A percentile compares a stretch with the other conserved stretches of the same genome.
phyloP scores from a whole-genome alignment of 305 asterid genomes.

The Rubia tinctorum region DNA sequence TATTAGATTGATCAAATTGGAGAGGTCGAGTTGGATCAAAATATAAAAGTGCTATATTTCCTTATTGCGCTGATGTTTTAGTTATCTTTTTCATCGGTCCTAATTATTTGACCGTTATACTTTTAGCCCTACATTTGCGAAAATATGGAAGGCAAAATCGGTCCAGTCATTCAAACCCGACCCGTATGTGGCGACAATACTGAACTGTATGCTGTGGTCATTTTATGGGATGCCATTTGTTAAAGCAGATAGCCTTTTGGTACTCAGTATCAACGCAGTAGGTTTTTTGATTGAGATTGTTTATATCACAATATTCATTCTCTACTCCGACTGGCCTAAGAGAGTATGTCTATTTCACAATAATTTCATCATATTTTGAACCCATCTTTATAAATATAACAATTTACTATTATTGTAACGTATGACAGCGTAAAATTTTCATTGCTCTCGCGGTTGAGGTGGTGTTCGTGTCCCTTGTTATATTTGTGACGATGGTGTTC shows the following conservation, averaged over 20 bases:
- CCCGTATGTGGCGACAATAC: constrained; percentile 54
- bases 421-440: constrained; percentile 43
- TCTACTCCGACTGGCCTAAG: constrained; percentile 51
- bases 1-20: background rate
- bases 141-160: constrained; percentile 45
- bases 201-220: constrained; percentile 73
- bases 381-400: background rate
- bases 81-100: background rate
- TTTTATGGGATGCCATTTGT: constrained; percentile 78
- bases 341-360: constrained; percentile 34
- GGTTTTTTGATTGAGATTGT: constrained; percentile 43
- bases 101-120: background rate
- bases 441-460: constrained; percentile 30
- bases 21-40: too few species aligned
- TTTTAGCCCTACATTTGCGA: constrained; percentile 59
- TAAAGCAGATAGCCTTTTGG: constrained; percentile 61
- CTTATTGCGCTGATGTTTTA: background rate
- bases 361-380: background rate
- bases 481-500: constrained; percentile 30
- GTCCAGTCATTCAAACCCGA: constrained; percentile 54
- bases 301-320: constrained; percentile 43
- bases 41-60: too few species aligned
- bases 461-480: constrained; percentile 22
- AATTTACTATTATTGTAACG: background rate
- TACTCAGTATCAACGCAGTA: constrained; percentile 57